Base-by-base conservation (phyloP, 2,329 filamentous ascomycete species). In the Apiospora kogelbergensis region DNA sequence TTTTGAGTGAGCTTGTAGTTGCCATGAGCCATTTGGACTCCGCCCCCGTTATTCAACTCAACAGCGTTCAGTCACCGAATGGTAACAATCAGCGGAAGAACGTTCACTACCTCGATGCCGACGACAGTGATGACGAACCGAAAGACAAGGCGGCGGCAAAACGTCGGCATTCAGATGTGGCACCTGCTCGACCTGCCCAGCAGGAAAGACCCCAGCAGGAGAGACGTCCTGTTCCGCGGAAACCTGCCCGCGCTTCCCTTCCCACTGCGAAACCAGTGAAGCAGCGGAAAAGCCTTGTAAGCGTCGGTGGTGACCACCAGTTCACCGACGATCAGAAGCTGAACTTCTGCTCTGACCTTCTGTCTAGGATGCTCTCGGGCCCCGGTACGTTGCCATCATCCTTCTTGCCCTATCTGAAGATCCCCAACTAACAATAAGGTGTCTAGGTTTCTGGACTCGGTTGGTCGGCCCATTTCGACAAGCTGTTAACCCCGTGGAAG, bases 361-460 rank as follows among this genome's bases (percentile, higher is more conserved):
- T 90, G 64, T 81, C 81, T 1, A 82, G 88, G 40, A 91, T 91
- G 89, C 80, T 90, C 0, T 88, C 86, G 1, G 88, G 88, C 0
- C 88, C 89, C 70, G 87, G 87, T 88, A 81, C 17, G 44, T 7
- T 30, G 68, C 4, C 24, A 33, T 3, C 24, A 1, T 26, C 9
- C 11, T 57, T n/a, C n/a, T n/a, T n/a, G n/a, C n/a, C n/a, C n/a
- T n/a, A n/a, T n/a, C n/a, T n/a, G n/a, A 20, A n/a, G 64, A 13
- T 64, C 9, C 46, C 20, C 66, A 65, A 65, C 60, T 46, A 70
- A 70, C 15, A 30, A 30, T 66, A n/a, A 7, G n/a, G 5, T 33
- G 46, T 53, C 22, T 67, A 89, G 88, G 89, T 7, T 90, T 89
- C 76, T 91, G 89, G 89, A 90, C 89, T 0, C 86, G 88, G n/a